Conservation (phyloP, 1,284 basidiomycete genomes). For the Xerocomus amazonicus region DNA sequence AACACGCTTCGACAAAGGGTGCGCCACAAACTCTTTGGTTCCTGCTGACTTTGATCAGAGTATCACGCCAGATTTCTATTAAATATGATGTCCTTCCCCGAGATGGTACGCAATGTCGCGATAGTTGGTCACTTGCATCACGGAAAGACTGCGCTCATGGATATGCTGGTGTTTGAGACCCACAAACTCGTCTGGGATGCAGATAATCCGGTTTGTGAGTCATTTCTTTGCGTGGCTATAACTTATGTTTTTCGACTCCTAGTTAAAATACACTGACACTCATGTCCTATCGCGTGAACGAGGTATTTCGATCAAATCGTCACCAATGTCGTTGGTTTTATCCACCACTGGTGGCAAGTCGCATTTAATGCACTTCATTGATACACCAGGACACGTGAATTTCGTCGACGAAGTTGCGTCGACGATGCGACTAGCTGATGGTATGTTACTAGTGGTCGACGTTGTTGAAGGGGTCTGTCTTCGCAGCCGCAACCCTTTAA, state of each 20-base stretch:
- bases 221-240: constrained; percentile 15
- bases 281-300: constrained; percentile 87
- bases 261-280: constrained; percentile 94
- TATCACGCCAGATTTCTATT: constrained; percentile 71
- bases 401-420: constrained; percentile 96
- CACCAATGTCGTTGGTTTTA: constrained; percentile 92
- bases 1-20: constrained; percentile 93
- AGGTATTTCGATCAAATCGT: constrained; percentile 94
- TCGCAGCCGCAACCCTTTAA: constrained; percentile 1
- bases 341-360: constrained; percentile 90
- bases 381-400: constrained; percentile 98
- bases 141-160: constrained; percentile 95
- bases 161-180: constrained; percentile 96
- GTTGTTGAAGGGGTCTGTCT: constrained; percentile 86
- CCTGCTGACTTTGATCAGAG: constrained; percentile 11
- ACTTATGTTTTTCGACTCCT: constrained; percentile 13
- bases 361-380: constrained; percentile 89
- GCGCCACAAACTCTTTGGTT: constrained; percentile 30
- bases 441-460: constrained; percentile 91
- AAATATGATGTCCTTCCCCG: constrained; percentile 88
- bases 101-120: constrained; percentile 94
- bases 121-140: constrained; percentile 96
- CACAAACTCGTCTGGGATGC: constrained; percentile 93
- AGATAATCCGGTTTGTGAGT: constrained; percentile 69
- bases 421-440: constrained; percentile 86